Evolutionary conservation across 495 filamentous ascomycete genomes (phyloP).

Genomic region (Penicillium nucicola): DNA sequence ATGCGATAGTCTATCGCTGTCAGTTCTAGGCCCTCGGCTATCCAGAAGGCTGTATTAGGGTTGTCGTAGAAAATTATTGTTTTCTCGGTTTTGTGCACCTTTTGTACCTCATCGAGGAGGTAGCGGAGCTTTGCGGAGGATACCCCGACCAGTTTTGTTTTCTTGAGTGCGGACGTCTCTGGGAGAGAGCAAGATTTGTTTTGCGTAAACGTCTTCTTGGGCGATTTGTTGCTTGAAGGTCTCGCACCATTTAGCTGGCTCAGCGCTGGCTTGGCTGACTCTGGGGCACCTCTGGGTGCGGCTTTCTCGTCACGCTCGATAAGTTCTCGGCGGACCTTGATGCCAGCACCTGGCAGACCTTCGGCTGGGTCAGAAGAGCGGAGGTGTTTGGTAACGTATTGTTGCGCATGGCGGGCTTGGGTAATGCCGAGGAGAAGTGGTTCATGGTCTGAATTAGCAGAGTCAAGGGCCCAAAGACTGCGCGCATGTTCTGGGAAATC

Average conservation of each 20-base stretch:
- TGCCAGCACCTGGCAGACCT: conserved; percentile 49
- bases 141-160: conserved; percentile 69
- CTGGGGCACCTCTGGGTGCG: conserved; percentile 13
- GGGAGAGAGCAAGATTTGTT: conserved; percentile 34
- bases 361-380: conserved; percentile 42
- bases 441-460: conserved; percentile 16
- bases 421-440: conserved; percentile 51
- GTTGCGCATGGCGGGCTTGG: conserved; percentile 56
- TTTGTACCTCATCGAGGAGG: conserved; percentile 66
- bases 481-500: conserved; percentile 53
- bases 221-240: conserved; percentile 24
- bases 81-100: conserved; percentile 69
- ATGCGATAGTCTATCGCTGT: conserved; percentile 75
- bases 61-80: conserved; percentile 93
- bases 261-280: conserved; percentile 6
- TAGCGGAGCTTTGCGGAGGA: conserved; percentile 87
- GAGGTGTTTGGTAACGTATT: conserved; percentile 54
- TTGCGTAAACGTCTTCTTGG: conserved; percentile 35
- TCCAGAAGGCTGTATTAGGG: conserved; percentile 77
- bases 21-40: conserved; percentile 78
- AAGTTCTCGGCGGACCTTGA: conserved; percentile 34
- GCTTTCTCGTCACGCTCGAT: conserved; percentile 16
- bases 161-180: conserved; percentile 51
- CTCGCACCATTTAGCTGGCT: conserved; percentile 19
- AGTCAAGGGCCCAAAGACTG: conserved; percentile 62